Evolutionary conservation across 192 early-diverging fungal species (phyloP).

Genomic region (Dimargaris cristalligena): DNA sequence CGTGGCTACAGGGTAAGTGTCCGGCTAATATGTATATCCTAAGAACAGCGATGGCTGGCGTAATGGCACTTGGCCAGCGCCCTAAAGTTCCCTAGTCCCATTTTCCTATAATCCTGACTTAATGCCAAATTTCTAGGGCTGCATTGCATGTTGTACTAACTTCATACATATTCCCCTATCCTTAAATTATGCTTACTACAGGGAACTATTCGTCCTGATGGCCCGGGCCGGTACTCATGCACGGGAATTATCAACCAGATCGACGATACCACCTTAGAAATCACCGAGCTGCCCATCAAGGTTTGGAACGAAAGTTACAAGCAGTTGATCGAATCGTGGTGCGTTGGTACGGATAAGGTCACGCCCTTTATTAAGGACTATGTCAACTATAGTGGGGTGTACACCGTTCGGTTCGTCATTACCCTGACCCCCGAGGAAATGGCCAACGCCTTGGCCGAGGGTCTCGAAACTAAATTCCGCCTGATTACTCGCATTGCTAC

Average conservation of each 20-base stretch:
- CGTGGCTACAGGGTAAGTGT: conserved; percentile 86
- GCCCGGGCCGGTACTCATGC: conserved; percentile 42
- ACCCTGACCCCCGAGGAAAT: conserved; percentile 42
- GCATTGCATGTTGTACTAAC: too few species aligned
- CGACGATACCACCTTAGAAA: conserved; percentile 57
- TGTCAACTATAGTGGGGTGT: conserved; percentile 30
- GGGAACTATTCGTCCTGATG: conserved; percentile 47
- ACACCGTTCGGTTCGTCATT: conserved; percentile 25
- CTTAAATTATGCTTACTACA: too few species aligned
- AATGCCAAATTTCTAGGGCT: too few species aligned
- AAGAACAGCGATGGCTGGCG: too few species aligned
- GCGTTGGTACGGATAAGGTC: conserved; percentile 51
- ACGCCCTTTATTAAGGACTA: conserved; percentile 41
- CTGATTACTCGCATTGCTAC: conserved; percentile 50
- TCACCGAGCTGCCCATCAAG: conserved; percentile 79
- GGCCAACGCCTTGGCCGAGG: conserved; percentile 52
- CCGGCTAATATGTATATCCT: too few species aligned
- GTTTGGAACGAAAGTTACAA: conserved; percentile 85
- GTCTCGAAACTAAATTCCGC: conserved; percentile 72
- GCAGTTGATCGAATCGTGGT: conserved; percentile 61
- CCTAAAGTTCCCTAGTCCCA: too few species aligned
- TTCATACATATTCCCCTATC: too few species aligned
- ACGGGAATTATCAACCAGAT: conserved; percentile 49
- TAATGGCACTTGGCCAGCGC: too few species aligned
- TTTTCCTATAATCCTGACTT: too few species aligned